phyloP scores from a whole-genome alignment of 495 filamentous ascomycete genomes.

The Tirmania nivea region DNA sequence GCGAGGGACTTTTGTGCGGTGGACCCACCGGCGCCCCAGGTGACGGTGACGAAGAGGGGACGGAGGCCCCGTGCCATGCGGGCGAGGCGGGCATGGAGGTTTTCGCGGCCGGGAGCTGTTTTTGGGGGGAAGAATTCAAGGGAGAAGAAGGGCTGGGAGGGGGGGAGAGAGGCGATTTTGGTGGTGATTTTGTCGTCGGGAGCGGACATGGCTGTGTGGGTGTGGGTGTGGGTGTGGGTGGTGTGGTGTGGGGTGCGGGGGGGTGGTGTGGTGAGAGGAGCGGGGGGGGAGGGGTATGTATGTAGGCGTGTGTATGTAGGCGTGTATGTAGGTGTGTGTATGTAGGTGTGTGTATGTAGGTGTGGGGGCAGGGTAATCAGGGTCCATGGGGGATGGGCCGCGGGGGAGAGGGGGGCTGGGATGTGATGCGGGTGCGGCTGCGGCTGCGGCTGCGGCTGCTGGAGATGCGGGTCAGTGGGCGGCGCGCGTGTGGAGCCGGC shows the following conservation, averaged over 20 bases:
- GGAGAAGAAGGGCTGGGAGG: conserved; percentile 69
- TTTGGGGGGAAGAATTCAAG: conserved; percentile 99
- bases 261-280: not conserved
- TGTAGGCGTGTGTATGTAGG: no score
- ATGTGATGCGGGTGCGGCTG: no score
- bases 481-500: no score
- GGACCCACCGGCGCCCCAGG: conserved; percentile 90
- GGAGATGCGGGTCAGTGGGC: not conserved
- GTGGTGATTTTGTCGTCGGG: conserved; percentile 35
- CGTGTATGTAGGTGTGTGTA: no score
- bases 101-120: conserved; percentile 40
- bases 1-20: conserved; percentile 79
- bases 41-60: conserved; percentile 89
- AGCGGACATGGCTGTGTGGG: not conserved
- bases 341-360: no score
- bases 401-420: no score
- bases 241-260: not conserved
- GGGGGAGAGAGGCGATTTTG: conserved; percentile 80
- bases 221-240: not conserved
- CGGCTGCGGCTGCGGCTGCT: no score
- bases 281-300: no score
- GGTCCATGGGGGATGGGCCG: no score
- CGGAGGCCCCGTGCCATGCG: conserved; percentile 82
- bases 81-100: conserved; percentile 76
- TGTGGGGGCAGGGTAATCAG: no score